Evolutionary conservation across 345 rosid species (phyloP), one percentile per base, ranked within the genome.

Genomic region (Euclidium syriacum): DNA sequence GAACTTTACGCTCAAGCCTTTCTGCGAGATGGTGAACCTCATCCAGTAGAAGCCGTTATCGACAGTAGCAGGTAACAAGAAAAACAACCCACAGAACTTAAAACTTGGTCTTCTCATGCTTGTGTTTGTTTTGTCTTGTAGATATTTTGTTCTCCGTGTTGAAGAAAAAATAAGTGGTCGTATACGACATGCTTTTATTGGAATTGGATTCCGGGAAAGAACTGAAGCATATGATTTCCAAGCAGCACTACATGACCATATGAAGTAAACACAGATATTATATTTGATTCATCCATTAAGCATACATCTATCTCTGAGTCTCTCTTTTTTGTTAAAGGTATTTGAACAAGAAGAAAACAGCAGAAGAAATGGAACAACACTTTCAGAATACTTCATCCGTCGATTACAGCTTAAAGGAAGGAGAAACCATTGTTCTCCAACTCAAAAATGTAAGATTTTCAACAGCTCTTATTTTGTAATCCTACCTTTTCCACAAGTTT

Each of bases 321-420:
- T 38, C 41, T 64, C 19, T 58, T 22, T 40, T 53, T 29, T 42
- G 26, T 8, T 64, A 33, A 63, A 94, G 99, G 65, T 95, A 95
- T 58, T 70, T 95, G 78, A 81, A 95, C 85, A 95, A 95, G 77
- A 95, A 95, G 84, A 86, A 81, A 73, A 83, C 96, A 35, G 98
- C 99, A 0, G 99, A 90, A 71, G 98, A 90, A 84, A 95, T 90
- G 99, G 97, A 90, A 62, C 96, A 86, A 61, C 98, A 88, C 64
- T 95, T 78, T 84, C 99, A 90, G 72, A 75, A 71, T 10, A 74
- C 85, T 9, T 83, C 95, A 44, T 65, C 91, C 0, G 83, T 79
- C 5, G 96, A 90, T 78, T 90, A 90, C 81, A 85, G 91, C 77
- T 71, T 95, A 68, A 95, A 88, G 75, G 95, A 95, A 68, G 99